These are phyloP conservation scores for Flueggea neowawraea DNA, from an alignment of 441 rosid species.

Conservation along the genomic window DNA sequence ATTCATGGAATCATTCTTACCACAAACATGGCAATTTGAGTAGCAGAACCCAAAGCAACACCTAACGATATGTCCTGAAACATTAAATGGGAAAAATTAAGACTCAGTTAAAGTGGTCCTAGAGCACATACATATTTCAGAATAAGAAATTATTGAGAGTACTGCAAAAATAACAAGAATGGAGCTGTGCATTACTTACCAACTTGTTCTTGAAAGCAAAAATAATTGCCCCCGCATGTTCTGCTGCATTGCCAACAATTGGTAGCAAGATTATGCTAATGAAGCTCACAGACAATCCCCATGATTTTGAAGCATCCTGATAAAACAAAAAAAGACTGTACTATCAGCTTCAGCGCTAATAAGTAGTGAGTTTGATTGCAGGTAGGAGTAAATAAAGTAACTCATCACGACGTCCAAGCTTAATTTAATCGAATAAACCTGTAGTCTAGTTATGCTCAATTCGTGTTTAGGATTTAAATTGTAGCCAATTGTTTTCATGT, in stretches of 20 bases:
- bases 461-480: no score
- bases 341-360: no score
- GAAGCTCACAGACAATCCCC: slow-evolving; percentile 88
- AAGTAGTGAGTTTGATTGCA: no score
- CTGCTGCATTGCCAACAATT: slow-evolving; percentile 94
- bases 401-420: no score
- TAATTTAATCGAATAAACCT: no score
- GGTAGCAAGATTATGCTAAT: slow-evolving; percentile 85
- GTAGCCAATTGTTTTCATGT: no score
- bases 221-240: slow-evolving; percentile 93
- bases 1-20: slow-evolving; percentile 26
- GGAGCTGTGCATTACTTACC: slow-evolving; percentile 27
- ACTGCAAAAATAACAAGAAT: not conserved
- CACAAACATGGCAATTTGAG: slow-evolving; percentile 87
- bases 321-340: not conserved
- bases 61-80: slow-evolving; percentile 83
- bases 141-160: not conserved
- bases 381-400: not conserved
- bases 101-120: not conserved
- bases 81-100: not conserved
- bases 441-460: no score
- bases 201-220: slow-evolving; percentile 86
- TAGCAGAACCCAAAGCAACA: slow-evolving; percentile 89
- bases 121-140: not conserved
- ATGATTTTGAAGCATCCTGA: slow-evolving; percentile 77